Percentiles rank a stretch among this genome's conserved stretches.
These are phyloP conservation scores for Cryphonectria japonica DNA, from an alignment of 2,329 filamentous ascomycete genomes.

Conservation along the genomic window DNA sequence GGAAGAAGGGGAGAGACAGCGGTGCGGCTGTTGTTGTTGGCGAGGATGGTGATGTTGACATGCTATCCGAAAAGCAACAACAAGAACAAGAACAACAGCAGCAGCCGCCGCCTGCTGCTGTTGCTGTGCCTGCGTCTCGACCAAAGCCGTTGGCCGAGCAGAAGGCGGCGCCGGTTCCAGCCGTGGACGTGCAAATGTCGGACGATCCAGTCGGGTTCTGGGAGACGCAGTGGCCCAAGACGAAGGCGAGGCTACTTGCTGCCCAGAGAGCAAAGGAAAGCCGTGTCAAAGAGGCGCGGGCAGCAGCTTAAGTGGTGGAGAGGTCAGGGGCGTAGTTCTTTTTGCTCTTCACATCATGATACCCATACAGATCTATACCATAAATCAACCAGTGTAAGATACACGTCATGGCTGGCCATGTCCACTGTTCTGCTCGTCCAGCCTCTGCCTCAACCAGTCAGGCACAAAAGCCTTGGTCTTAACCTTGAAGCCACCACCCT, in stretches of 20 bases:
- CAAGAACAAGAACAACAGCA: neutral
- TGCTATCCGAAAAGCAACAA: neutral
- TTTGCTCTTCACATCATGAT: slow-evolving; percentile 25
- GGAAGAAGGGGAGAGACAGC: slow-evolving; percentile 44
- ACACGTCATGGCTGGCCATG: neutral
- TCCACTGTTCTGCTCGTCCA: slow-evolving; percentile 38
- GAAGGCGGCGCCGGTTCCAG: slow-evolving; percentile 19
- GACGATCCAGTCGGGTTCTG: slow-evolving; percentile 28
- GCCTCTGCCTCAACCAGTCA: slow-evolving; percentile 64
- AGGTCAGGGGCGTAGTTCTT: neutral
- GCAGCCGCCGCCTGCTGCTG: neutral
- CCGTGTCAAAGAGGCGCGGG: slow-evolving; percentile 49
- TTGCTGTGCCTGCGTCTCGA: slow-evolving; percentile 4
- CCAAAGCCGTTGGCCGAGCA: slow-evolving; percentile 18
- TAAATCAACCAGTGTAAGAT: neutral
- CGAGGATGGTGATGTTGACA: slow-evolving; percentile 8
- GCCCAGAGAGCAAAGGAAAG: slow-evolving; percentile 62
- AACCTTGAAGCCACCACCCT: slow-evolving; percentile 52
- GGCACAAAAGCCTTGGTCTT: slow-evolving; percentile 84
- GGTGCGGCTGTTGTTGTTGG: slow-evolving; percentile 8
- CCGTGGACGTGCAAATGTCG: slow-evolving; percentile 28
- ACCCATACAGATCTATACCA: slow-evolving; percentile 18
- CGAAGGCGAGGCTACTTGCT: slow-evolving; percentile 60
- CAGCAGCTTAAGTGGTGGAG: slow-evolving; percentile 36
- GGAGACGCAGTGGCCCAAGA: slow-evolving; percentile 36